A percentile compares a stretch with the other conserved stretches of the same genome.
These are phyloP conservation scores for Pseudogymnoascus sp. DNA, from an alignment of 2,329 filamentous ascomycete genomes.

Conservation along the genomic window DNA sequence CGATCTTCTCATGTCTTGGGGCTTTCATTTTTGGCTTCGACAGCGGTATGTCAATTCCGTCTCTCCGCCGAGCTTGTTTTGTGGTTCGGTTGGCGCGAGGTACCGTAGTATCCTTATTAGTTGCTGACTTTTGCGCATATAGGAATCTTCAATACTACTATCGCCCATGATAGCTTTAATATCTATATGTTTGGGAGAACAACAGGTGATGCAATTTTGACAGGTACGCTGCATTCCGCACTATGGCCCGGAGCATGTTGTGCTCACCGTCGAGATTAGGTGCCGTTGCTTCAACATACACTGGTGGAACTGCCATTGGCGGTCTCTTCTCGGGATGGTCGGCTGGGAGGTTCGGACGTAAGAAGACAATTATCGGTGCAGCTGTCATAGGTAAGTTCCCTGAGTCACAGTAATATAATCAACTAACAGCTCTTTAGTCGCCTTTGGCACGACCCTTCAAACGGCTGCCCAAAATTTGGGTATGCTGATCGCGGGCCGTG, in stretches of 20 bases:
- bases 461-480: constrained; percentile 20
- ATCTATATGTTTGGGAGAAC: constrained; percentile 28
- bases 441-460: constrained; percentile 21
- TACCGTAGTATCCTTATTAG: not conserved
- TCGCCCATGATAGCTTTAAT: constrained; percentile 29
- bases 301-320: not conserved
- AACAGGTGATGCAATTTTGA: constrained; percentile 22
- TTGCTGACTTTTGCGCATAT: not conserved
- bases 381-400: not conserved
- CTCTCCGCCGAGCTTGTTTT: not conserved
- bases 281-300: not conserved
- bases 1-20: constrained; percentile 9
- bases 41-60: not conserved
- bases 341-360: not conserved
- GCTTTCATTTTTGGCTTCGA: constrained; percentile 4
- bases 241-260: too few relatives aligned
- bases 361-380: constrained; percentile 2
- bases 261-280: not conserved
- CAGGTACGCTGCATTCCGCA: constrained; percentile 13
- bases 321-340: not conserved
- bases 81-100: not conserved
- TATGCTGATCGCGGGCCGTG: constrained; percentile 24
- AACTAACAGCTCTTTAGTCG: constrained; percentile 14
- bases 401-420: not conserved
- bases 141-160: constrained; percentile 29